phyloP scores from a whole-genome alignment of 2,329 filamentous ascomycete genomes.

The Fusarium tupiense region DNA sequence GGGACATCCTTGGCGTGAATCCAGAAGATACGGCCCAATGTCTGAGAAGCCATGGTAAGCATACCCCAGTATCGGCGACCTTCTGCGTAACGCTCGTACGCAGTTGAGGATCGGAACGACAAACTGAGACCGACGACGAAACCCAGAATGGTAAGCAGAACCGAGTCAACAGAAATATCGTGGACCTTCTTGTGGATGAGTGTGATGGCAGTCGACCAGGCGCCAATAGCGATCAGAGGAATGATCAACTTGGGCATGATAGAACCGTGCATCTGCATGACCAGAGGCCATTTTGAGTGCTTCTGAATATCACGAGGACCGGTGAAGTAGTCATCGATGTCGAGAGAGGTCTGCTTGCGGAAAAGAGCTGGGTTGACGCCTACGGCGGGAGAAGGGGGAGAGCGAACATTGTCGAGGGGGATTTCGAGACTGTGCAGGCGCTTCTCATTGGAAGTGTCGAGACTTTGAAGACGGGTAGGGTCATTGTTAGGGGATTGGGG shows the following conservation, averaged over 20 bases:
- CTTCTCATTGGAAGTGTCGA: constrained; percentile 22
- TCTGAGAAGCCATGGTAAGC: constrained; percentile 69
- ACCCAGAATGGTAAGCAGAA: constrained; percentile 78
- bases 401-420: constrained; percentile 44
- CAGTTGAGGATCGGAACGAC: constrained; percentile 79
- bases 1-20: constrained; percentile 73
- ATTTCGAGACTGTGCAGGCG: constrained; percentile 43
- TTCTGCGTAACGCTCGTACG: constrained; percentile 77
- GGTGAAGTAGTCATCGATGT: constrained; percentile 70
- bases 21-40: constrained; percentile 84
- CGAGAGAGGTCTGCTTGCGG: constrained; percentile 51
- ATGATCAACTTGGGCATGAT: constrained; percentile 79
- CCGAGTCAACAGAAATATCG: constrained; percentile 53
- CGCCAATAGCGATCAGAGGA: constrained; percentile 69
- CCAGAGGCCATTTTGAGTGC: constrained; percentile 81
- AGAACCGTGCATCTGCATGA: constrained; percentile 79
- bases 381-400: constrained; percentile 45
- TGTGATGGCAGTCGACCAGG: constrained; percentile 74
- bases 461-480: constrained; percentile 22
- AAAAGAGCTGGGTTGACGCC: constrained; percentile 44
- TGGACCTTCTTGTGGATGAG: constrained; percentile 55
- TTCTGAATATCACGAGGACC: constrained; percentile 75
- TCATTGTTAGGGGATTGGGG: constrained; percentile 5
- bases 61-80: constrained; percentile 71
- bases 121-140: constrained; percentile 84